phyloP scores from a whole-genome alignment of 192 early-diverging fungal species.

The Linnemannia schmuckeri region DNA sequence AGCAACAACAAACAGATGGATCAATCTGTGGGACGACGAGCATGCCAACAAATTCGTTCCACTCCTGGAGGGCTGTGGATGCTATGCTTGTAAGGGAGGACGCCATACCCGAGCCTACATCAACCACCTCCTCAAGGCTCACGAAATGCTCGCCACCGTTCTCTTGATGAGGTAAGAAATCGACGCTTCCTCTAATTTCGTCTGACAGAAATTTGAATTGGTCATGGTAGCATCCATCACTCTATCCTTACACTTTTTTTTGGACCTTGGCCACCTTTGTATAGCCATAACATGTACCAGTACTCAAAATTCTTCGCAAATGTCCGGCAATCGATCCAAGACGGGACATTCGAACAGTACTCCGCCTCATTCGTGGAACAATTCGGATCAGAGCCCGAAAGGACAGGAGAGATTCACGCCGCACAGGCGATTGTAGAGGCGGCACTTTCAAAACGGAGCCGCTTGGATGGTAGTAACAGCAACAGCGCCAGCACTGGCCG shows the following conservation, averaged over 20 bases:
- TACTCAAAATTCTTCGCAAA: conserved; percentile 53
- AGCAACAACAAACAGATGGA: conserved; percentile 34
- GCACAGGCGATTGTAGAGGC: conserved; percentile 34
- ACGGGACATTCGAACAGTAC: conserved; percentile 39
- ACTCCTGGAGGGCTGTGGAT: conserved; percentile 71
- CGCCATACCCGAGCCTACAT: conserved; percentile 80
- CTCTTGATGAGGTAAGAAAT: conserved; percentile 72
- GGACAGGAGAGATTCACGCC: conserved; percentile 33
- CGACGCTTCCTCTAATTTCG: neutral
- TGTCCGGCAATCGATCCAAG: conserved; percentile 42
- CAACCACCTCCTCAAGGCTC: conserved; percentile 77
- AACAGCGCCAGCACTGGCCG: neutral
- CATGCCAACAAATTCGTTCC: conserved; percentile 71
- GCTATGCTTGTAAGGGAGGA: conserved; percentile 71
- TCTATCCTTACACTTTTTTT: neutral
- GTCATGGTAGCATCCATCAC: neutral
- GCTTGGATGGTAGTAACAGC: conserved; percentile 11
- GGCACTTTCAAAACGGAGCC: conserved; percentile 25
- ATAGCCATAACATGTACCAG: conserved; percentile 57
- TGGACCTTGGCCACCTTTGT: too few relatives aligned
- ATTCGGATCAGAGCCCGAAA: conserved; percentile 41
- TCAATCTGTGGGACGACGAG: conserved; percentile 72
- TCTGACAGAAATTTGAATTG: too few relatives aligned
- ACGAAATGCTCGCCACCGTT: conserved; percentile 85
- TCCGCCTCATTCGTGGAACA: conserved; percentile 18